Conservation (phyloP, 2,329 filamentous ascomycete species). For the Cladophialophora psammophila region DNA sequence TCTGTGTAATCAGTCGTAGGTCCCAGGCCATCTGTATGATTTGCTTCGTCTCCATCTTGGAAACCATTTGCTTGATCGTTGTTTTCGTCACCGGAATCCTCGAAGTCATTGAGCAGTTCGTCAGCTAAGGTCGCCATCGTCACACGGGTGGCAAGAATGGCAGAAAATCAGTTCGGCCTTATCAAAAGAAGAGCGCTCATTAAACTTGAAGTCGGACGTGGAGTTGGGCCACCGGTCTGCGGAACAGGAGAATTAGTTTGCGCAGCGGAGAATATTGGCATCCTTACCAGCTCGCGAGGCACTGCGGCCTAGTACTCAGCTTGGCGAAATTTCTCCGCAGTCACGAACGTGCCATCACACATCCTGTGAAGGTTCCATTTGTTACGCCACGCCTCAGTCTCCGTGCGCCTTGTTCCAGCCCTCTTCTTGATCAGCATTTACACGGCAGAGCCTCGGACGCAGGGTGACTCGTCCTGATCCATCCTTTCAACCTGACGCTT, state of each 20-base stretch:
- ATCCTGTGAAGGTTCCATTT: neutral
- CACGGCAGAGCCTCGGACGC: neutral
- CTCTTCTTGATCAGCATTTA: neutral
- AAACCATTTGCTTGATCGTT: conserved; percentile 66
- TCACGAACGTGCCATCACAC: neutral
- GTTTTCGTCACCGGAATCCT: conserved; percentile 80
- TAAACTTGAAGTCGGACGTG: neutral
- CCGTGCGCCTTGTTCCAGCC: neutral
- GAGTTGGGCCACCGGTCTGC: neutral
- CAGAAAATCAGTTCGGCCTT: conserved; percentile 1
- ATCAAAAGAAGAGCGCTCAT: conserved; percentile 7
- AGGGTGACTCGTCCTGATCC: neutral
- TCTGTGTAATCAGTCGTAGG: conserved; percentile 44
- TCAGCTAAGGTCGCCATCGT: conserved; percentile 89
- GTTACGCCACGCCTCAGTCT: neutral
- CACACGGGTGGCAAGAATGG: neutral
- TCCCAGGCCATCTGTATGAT: conserved; percentile 37
- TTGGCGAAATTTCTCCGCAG: conserved; percentile 24
- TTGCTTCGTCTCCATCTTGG: conserved; percentile 50
- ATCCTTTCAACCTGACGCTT: neutral
- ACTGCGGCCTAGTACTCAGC: too few species aligned
- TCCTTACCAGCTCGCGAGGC: neutral
- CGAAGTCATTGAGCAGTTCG: conserved; percentile 90
- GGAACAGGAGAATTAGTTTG: neutral
- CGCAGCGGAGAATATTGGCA: conserved; percentile 3